Conservation (phyloP, 2,329 filamentous ascomycete species). For the Tolypocladium sp. region DNA sequence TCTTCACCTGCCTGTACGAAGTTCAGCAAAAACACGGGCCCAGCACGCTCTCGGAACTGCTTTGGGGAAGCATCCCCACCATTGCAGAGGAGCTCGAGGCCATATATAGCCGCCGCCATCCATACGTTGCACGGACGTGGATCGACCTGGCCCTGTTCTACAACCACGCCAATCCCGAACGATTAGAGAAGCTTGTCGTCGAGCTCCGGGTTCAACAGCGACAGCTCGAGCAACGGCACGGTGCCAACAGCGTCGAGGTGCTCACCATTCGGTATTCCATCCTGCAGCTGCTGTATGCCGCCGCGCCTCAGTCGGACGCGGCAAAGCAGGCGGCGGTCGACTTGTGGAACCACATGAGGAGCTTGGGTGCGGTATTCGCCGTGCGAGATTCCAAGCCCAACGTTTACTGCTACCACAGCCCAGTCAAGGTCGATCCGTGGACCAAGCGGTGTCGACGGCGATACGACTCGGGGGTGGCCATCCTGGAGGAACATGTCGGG, state of each 20-base stretch:
- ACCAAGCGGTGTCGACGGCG: conserved; percentile 31
- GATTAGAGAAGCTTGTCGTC: conserved; percentile 24
- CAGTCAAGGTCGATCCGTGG: conserved; percentile 33
- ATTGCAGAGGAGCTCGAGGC: conserved; percentile 35
- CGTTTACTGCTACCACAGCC: conserved; percentile 32
- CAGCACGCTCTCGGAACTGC: conserved; percentile 29
- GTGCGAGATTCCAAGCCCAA: conserved; percentile 27
- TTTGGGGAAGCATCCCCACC: conserved; percentile 30
- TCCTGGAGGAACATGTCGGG: conserved; percentile 27
- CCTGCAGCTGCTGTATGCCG: conserved; percentile 28
- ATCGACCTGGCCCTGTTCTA: conserved; percentile 31
- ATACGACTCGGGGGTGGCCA: conserved; percentile 26
- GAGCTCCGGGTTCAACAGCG: conserved; percentile 27
- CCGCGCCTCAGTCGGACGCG: conserved; percentile 21
- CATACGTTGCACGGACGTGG: conserved; percentile 33
- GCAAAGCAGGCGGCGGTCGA: conserved; percentile 27
- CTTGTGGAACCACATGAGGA: conserved; percentile 26
- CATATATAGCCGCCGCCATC: conserved; percentile 32
- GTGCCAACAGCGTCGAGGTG: conserved; percentile 22
- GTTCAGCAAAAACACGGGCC: conserved; percentile 36
- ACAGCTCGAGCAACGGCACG: conserved; percentile 25
- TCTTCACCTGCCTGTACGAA: conserved; percentile 33
- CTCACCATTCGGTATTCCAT: conserved; percentile 30
- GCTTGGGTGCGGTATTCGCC: conserved; percentile 23
- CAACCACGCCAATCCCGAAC: conserved; percentile 24